Conservation (phyloP, 257 asterid genomes). For the Cynanchum wilfordii region DNA sequence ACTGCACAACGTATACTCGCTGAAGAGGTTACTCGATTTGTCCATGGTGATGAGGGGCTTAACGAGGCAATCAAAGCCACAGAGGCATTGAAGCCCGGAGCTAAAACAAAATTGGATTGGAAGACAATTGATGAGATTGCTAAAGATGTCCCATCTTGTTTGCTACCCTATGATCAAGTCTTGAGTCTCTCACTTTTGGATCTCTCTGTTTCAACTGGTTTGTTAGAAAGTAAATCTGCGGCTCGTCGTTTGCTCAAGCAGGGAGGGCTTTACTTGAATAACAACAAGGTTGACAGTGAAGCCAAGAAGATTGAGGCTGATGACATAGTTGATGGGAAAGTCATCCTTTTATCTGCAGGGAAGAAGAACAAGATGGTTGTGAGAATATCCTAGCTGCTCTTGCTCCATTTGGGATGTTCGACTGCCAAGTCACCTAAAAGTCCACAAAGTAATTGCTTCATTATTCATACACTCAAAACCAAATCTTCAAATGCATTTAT, state of each 20-base stretch:
- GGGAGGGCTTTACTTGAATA: conserved; percentile 90
- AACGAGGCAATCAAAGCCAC: conserved; percentile 76
- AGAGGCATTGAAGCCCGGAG: conserved; percentile 83
- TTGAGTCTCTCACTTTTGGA: conserved; percentile 54
- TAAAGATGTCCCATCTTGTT: conserved; percentile 69
- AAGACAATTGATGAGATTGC: conserved; percentile 66
- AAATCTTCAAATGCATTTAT: background rate
- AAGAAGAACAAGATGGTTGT: conserved; percentile 94
- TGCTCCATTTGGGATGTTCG: background rate
- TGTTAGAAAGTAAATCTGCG: conserved; percentile 86
- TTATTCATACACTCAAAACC: background rate
- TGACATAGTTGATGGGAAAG: conserved; percentile 74
- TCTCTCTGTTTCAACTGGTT: conserved; percentile 57
- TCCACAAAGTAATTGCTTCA: background rate
- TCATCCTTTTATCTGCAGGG: conserved; percentile 82
- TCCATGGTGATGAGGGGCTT: conserved; percentile 81
- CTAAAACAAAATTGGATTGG: conserved; percentile 60
- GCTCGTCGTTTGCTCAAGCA: conserved; percentile 84
- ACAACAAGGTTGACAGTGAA: conserved; percentile 64
- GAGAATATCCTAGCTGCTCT: conserved; percentile 42
- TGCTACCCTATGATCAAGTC: conserved; percentile 45
- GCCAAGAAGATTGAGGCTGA: conserved; percentile 64
- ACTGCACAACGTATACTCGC: conserved; percentile 81
- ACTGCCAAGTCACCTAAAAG: background rate
- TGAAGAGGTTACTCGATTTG: conserved; percentile 90